Conservation (phyloP, 2,329 filamentous ascomycete species). For the Elsinoe fawcettii region DNA sequence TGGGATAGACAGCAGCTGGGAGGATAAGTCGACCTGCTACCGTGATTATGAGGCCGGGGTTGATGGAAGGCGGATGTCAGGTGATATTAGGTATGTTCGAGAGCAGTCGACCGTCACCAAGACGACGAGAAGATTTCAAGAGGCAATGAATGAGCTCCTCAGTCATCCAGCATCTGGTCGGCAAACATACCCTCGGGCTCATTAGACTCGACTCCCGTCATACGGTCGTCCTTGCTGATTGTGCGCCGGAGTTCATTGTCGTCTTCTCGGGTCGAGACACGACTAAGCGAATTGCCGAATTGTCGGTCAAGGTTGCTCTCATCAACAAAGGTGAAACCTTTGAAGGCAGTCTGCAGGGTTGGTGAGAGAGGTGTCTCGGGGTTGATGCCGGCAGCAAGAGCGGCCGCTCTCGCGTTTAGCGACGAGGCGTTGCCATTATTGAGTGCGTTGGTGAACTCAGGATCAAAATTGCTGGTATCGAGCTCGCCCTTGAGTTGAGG, state of each 20-base stretch:
- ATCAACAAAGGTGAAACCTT: slow-evolving; percentile 98
- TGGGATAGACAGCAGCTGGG: neutral
- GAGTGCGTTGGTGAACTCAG: slow-evolving; percentile 92
- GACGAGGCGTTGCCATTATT: slow-evolving; percentile 76
- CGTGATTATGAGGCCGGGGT: neutral
- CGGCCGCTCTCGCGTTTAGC: slow-evolving; percentile 82
- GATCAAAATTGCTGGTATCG: slow-evolving; percentile 96
- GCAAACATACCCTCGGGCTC: slow-evolving; percentile 43
- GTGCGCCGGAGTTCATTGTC: slow-evolving; percentile 27
- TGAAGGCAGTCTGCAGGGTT: slow-evolving; percentile 95
- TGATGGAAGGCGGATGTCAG: neutral
- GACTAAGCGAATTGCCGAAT: slow-evolving; percentile 31
- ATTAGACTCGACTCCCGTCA: slow-evolving; percentile 44
- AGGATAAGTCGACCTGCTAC: neutral
- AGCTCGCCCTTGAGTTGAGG: slow-evolving; percentile 92
- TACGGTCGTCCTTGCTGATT: slow-evolving; percentile 39
- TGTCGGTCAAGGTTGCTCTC: slow-evolving; percentile 69
- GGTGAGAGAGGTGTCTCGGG: slow-evolving; percentile 87
- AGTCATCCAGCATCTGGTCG: slow-evolving; percentile 34
- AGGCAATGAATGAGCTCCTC: neutral
- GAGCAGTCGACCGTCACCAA: neutral
- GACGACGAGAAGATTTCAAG: slow-evolving; percentile 1
- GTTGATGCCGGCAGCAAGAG: slow-evolving; percentile 70
- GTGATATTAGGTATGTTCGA: slow-evolving; percentile 19
- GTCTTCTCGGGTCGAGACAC: slow-evolving; percentile 28